These are phyloP conservation scores for Rhizophagus sp. DNA, from an alignment of 192 early-diverging fungal genomes.

Conservation along the genomic window DNA sequence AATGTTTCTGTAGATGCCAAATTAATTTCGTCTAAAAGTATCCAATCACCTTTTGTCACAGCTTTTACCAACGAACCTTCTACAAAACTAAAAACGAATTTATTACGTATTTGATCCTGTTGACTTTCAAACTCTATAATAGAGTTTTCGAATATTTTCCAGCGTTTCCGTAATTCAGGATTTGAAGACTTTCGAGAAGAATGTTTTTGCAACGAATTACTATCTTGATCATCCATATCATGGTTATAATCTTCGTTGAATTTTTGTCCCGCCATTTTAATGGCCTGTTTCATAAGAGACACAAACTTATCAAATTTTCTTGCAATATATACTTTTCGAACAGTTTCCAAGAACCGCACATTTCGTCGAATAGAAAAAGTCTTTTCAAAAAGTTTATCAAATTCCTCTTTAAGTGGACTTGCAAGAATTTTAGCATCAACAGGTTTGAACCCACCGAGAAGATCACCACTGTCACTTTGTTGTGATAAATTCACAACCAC, in stretches of 20 bases:
- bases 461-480: slow-evolving; percentile 91
- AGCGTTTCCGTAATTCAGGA: slow-evolving; percentile 60
- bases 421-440: slow-evolving; percentile 82
- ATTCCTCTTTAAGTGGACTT: slow-evolving; percentile 78
- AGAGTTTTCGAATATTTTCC: slow-evolving; percentile 69
- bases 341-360: slow-evolving; percentile 78
- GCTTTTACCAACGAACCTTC: slow-evolving; percentile 93
- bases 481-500: slow-evolving; percentile 96
- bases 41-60: slow-evolving; percentile 90
- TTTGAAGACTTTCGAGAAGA: slow-evolving; percentile 37
- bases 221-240: slow-evolving; percentile 38
- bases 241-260: slow-evolving; percentile 44
- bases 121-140: slow-evolving; percentile 76
- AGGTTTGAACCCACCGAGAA: slow-evolving; percentile 97
- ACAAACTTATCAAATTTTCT: slow-evolving; percentile 86
- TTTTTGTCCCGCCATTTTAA: slow-evolving; percentile 75
- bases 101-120: slow-evolving; percentile 64
- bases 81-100: slow-evolving; percentile 90
- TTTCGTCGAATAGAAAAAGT: slow-evolving; percentile 92
- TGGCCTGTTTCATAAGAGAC: slow-evolving; percentile 70
- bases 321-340: slow-evolving; percentile 67
- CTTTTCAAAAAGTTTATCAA: slow-evolving; percentile 79
- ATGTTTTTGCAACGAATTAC: slow-evolving; percentile 34
- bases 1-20: slow-evolving; percentile 95
- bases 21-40: slow-evolving; percentile 97